Evolutionary conservation across 352 stramenopile genomes (phyloP).

Genomic region (Phytopythium vexans): DNA sequence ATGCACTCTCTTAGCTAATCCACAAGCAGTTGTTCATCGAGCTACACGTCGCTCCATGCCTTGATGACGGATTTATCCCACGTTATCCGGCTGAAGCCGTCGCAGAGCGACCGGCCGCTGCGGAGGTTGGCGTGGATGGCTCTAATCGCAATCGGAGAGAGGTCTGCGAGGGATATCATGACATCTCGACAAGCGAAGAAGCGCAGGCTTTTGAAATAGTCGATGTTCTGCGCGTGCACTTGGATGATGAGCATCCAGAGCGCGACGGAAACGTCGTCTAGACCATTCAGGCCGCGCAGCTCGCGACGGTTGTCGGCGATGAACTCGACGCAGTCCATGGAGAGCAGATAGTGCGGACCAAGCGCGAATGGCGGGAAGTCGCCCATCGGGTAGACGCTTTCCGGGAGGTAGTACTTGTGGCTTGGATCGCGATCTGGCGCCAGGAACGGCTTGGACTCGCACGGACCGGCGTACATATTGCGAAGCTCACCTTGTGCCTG

Average conservation of each 20-base stretch:
- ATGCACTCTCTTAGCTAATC: conserved; percentile 27
- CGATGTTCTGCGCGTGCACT: conserved; percentile 27
- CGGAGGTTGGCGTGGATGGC: conserved; percentile 24
- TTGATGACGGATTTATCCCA: conserved; percentile 11
- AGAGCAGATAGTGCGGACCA: conserved; percentile 49
- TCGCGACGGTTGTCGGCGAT: conserved; percentile 34
- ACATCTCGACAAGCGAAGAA: conserved; percentile 12
- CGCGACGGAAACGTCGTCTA: conserved; percentile 64
- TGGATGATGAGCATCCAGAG: conserved; percentile 55
- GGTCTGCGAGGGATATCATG: conserved; percentile 28
- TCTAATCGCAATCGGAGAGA: conserved; percentile 18
- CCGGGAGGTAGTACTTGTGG: conserved; percentile 28
- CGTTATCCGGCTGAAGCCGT: conserved; percentile 11
- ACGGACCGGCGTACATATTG: conserved; percentile 18
- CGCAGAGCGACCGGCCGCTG: conserved; percentile 10
- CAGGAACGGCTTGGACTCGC: conserved; percentile 12
- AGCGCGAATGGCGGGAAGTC: conserved; percentile 34
- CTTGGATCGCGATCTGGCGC: conserved; percentile 22
- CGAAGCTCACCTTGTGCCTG: conserved; percentile 14
- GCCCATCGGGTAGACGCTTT: conserved; percentile 27
- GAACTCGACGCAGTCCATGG: conserved; percentile 39
- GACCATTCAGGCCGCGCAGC: conserved; percentile 26
- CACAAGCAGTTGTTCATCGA: background rate
- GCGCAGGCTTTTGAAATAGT: conserved; percentile 13
- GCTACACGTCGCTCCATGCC: background rate